Percentiles rank a stretch among this genome's conserved stretches.
phyloP scores from a whole-genome alignment of 352 stramenopile species.

The Globisporangium radiosum region DNA sequence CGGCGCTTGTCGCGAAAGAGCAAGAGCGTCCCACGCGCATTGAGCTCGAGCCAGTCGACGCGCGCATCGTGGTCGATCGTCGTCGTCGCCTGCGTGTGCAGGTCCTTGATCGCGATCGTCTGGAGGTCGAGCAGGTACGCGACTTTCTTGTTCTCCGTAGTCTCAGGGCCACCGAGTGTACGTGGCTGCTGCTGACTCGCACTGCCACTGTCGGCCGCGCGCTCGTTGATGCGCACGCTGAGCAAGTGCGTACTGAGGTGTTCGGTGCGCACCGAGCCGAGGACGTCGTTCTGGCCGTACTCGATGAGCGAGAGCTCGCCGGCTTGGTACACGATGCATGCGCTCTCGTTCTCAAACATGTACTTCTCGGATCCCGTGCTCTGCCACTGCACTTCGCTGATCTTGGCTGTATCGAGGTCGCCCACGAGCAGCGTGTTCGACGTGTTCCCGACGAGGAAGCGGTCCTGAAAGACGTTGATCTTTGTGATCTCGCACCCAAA shows the following conservation, averaged over 20 bases:
- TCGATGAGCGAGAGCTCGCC: conserved; percentile 92
- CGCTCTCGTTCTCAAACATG: conserved; percentile 91
- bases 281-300: conserved; percentile 91
- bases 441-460: conserved; percentile 89
- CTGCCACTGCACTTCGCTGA: conserved; percentile 91
- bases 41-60: conserved; percentile 95
- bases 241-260: conserved; percentile 89
- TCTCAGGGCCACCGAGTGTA: conserved; percentile 15
- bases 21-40: conserved; percentile 84
- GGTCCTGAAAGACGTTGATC: conserved; percentile 93
- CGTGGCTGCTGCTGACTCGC: conserved; percentile 20
- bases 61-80: conserved; percentile 90
- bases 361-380: conserved; percentile 89
- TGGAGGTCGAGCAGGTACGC: conserved; percentile 91
- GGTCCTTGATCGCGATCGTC: conserved; percentile 88
- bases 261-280: conserved; percentile 88
- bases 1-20: conserved; percentile 91
- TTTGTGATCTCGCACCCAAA: conserved; percentile 93
- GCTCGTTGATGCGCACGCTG: conserved; percentile 91
- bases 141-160: conserved; percentile 89
- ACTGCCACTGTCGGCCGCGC: conserved; percentile 22
- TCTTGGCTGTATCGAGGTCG: conserved; percentile 87
- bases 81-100: conserved; percentile 68
- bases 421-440: conserved; percentile 89
- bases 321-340: conserved; percentile 88